Base-by-base conservation (phyloP, 495 filamentous ascomycete genomes). In the Aspergillus olivimuriae region DNA sequence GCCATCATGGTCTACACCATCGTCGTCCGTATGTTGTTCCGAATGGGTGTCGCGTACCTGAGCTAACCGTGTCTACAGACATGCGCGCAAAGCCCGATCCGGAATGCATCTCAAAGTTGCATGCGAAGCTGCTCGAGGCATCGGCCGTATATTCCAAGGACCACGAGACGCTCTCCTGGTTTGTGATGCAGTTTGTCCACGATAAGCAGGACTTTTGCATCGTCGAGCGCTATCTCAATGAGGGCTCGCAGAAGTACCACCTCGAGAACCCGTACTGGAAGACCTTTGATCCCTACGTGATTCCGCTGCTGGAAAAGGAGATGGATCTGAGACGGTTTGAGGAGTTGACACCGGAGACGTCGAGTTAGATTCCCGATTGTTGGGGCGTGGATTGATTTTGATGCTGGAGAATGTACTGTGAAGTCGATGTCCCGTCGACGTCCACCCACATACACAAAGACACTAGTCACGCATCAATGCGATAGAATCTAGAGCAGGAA, bases 241-340 rank as follows among this genome's bases (percentile, higher is more conserved):
- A 83, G 57, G 58, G 60, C 2, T 64, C 60, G 39, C 77, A 81
- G 62, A 68, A 77, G 53, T 82, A 81, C 52, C 79, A 83, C 55
- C 66, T 82, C 14, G 72, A 75, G 56, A 82, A 82, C 58, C 78
- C 78, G 1, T 84, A 84, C 68, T 82, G 78, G 78, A 74, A 81
- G 72, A 82, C 79, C 9, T 85, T 85, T 49, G 77, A 82, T 51
- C 75, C 77, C 5, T 82, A 83, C 50, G 78, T 83, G 8, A 65
- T 77, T 39, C 81, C 80, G 21, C 51, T 84, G 42, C 59, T 84
- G 33, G 80, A 81, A 54, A 73, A 71, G 58, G 63, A 71, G n/a
- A 82, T 82, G 77, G 79, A 83, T 55, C 53, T 83, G 45, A 51
- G 75, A n/a, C 59, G 81, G 6, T 74, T 73, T 62, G 74, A 82